Percentiles rank a stretch among this genome's conserved stretches.
Conservation (phyloP, 2,329 filamentous ascomycete genomes). For the Paracamarosporium sp. region DNA sequence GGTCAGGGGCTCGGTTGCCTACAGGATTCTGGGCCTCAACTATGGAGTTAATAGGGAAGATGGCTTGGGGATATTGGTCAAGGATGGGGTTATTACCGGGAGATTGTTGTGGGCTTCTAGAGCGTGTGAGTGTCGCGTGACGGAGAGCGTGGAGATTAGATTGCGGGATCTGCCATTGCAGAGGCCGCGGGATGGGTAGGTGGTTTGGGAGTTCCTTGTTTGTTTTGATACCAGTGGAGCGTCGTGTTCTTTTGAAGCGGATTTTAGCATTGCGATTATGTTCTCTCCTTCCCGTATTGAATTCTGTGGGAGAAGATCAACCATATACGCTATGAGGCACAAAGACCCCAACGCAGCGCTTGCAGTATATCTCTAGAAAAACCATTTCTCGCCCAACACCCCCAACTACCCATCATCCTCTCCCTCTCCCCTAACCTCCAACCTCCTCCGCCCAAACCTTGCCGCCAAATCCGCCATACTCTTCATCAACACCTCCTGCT, state of each 20-base stretch:
- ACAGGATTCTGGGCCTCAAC: not conserved
- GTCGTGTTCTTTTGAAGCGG: too few relatives aligned
- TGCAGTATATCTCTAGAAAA: too few relatives aligned
- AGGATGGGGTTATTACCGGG: not conserved
- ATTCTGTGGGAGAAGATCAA: too few relatives aligned
- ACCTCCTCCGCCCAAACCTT: not conserved
- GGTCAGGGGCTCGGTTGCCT: not conserved
- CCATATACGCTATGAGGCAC: too few relatives aligned
- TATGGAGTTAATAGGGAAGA: not conserved
- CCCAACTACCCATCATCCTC: too few relatives aligned
- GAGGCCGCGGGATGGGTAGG: not conserved
- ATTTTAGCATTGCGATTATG: too few relatives aligned
- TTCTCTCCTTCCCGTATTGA: too few relatives aligned
- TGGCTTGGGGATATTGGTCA: not conserved
- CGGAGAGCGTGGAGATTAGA: not conserved
- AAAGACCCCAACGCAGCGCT: too few relatives aligned
- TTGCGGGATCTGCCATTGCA: not conserved
- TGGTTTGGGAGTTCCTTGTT: too few relatives aligned
- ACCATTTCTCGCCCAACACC: too few relatives aligned
- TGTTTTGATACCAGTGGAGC: too few relatives aligned
- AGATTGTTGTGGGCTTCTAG: not conserved
- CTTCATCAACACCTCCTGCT: not conserved
- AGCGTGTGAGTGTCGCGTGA: not conserved
- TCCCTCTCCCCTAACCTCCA: too few relatives aligned
- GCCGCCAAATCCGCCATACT: slow-evolving; percentile 9